These are phyloP conservation scores for Macrophomina pseudophaseolina DNA, from an alignment of 2,329 filamentous ascomycete genomes.

Conservation along the genomic window DNA sequence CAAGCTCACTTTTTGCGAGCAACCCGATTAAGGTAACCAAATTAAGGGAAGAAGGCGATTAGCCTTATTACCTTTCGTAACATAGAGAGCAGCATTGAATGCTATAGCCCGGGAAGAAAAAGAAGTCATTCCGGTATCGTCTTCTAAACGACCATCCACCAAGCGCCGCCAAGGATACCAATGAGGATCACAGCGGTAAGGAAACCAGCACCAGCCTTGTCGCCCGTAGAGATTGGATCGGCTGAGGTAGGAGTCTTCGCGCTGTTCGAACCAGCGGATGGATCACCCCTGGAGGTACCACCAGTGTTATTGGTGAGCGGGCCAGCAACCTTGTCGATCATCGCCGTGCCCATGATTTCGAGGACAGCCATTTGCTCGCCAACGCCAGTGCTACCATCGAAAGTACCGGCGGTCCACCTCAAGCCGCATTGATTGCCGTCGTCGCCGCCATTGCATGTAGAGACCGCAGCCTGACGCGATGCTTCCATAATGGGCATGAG, in stretches of 20 bases:
- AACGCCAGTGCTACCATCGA: conserved; percentile 57
- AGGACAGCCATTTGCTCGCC: conserved; percentile 66
- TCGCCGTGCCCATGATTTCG: conserved; percentile 56
- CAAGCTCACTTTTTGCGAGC: not conserved
- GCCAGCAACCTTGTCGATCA: conserved; percentile 22
- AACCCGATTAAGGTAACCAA: not conserved
- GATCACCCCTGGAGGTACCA: conserved; percentile 57
- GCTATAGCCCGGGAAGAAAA: not conserved
- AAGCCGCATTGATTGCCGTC: conserved; percentile 55
- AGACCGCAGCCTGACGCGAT: conserved; percentile 62
- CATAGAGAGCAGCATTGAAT: not conserved
- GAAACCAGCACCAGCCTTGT: conserved; percentile 72
- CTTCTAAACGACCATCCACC: conserved; percentile 56
- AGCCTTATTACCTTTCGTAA: not conserved
- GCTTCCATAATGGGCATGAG: conserved; percentile 59
- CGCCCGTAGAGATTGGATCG: conserved; percentile 59
- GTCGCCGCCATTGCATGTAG: conserved; percentile 57
- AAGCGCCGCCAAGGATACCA: conserved; percentile 60
- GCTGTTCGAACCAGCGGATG: conserved; percentile 43
- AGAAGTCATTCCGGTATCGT: not conserved
- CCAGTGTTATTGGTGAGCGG: conserved; percentile 55
- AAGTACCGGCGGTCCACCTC: conserved; percentile 48
- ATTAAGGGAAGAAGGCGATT: not conserved
- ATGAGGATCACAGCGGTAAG: conserved; percentile 64
- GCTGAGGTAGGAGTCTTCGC: conserved; percentile 38